phyloP scores from a whole-genome alignment of 306 rosid genomes.

The Carpinus fangiana region DNA sequence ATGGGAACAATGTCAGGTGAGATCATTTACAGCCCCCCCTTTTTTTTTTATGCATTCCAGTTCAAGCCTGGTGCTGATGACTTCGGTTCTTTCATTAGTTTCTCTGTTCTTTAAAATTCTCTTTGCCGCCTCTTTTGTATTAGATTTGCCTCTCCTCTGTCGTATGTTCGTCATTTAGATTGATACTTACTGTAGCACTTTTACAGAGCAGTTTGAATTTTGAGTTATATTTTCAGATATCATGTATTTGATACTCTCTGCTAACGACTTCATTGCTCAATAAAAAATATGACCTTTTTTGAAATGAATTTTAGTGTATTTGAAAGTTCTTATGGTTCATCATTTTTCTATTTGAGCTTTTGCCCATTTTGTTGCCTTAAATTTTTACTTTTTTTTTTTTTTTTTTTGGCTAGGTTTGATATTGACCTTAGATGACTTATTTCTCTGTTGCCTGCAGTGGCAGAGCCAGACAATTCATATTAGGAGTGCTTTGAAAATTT shows the following conservation, averaged over 20 bases:
- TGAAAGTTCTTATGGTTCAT: constrained; percentile 10
- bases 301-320: constrained; percentile 11
- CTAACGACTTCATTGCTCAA: constrained; percentile 2
- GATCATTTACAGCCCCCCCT: constrained; percentile 30
- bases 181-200: neutral
- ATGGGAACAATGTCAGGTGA: constrained; percentile 83
- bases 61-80: neutral
- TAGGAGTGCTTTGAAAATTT: neutral
- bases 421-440: neutral
- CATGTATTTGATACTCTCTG: neutral
- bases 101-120: constrained; percentile 5
- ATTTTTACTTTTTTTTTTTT: neutral
- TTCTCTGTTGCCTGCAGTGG: no score
- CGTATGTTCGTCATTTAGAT: neutral
- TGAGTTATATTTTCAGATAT: neutral
- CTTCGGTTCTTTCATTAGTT: neutral
- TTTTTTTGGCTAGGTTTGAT: neutral
- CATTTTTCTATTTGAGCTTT: neutral
- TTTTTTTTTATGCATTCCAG: neutral
- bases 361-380: constrained; percentile 14
- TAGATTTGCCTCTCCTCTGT: neutral
- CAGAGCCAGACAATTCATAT: no score
- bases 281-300: constrained; percentile 1
- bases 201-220: neutral
- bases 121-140: constrained; percentile 2